These are phyloP conservation scores for Exophiala oligosperma DNA, from an alignment of 2,329 filamentous ascomycete genomes.

Conservation along the genomic window DNA sequence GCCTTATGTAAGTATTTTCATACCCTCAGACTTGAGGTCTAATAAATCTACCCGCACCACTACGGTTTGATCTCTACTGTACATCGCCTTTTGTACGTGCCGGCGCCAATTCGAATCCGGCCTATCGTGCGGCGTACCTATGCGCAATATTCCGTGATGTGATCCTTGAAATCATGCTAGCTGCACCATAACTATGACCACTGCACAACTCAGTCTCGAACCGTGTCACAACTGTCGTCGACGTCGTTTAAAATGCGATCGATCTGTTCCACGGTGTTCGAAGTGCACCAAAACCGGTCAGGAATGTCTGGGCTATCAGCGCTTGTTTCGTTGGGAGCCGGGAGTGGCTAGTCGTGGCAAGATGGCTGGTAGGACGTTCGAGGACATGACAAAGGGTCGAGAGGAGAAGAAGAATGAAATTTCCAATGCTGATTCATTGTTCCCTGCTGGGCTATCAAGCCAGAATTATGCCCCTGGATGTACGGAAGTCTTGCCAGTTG, in stretches of 20 bases:
- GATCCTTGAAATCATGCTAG: no score
- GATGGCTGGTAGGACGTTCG: conserved; percentile 55
- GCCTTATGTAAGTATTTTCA: no score
- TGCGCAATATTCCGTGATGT: no score
- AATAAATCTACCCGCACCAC: no score
- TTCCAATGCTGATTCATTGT: no score
- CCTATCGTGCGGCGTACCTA: no score
- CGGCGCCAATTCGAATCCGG: no score
- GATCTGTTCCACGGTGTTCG: conserved; percentile 42
- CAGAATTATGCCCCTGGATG: background rate
- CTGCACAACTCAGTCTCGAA: background rate
- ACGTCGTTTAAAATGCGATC: conserved; percentile 45
- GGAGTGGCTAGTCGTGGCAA: conserved; percentile 46
- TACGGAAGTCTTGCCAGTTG: conserved; percentile 7
- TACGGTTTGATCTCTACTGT: no score
- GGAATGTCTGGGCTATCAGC: conserved; percentile 45
- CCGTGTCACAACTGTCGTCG: conserved; percentile 45
- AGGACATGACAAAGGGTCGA: conserved; percentile 35
- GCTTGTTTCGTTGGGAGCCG: conserved; percentile 44
- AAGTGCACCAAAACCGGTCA: conserved; percentile 45
- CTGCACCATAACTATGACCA: background rate
- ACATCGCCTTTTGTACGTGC: no score
- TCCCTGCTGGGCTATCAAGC: background rate
- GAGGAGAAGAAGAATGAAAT: background rate
- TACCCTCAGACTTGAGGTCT: no score